Conservation (phyloP, 345 rosid genomes). For the Bruguiera parviflora region DNA sequence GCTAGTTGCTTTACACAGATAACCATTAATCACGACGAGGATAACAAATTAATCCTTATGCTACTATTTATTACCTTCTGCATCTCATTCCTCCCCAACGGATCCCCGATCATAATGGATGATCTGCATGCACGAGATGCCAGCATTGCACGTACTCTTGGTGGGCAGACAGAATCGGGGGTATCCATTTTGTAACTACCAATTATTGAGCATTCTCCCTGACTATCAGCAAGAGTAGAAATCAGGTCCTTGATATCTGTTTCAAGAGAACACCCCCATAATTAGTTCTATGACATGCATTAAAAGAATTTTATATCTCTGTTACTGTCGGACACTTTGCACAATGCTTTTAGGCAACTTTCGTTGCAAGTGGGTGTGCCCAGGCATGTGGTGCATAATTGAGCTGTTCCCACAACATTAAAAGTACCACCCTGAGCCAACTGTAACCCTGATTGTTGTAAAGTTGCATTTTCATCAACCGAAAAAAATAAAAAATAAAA, state of each 20-base stretch:
- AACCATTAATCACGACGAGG: neutral
- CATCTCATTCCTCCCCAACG: slow-evolving; percentile 85
- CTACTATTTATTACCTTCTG: slow-evolving; percentile 49
- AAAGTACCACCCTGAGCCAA: neutral
- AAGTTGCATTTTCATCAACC: neutral
- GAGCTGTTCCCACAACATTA: too few species aligned
- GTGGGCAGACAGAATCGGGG: slow-evolving; percentile 72
- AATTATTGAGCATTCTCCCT: slow-evolving; percentile 75
- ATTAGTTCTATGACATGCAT: too few species aligned
- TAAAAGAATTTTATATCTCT: neutral
- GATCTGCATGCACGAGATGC: slow-evolving; percentile 94
- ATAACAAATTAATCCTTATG: neutral
- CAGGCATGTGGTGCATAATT: too few species aligned
- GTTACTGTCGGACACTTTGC: neutral
- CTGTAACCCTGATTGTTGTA: neutral
- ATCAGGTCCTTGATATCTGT: slow-evolving; percentile 91
- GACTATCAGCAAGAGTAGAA: slow-evolving; percentile 69
- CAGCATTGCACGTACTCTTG: slow-evolving; percentile 87
- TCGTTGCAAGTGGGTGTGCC: too few species aligned
- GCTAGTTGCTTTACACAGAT: neutral
- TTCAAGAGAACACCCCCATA: neutral
- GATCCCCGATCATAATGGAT: slow-evolving; percentile 83
- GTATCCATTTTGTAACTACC: slow-evolving; percentile 76
- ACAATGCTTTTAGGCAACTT: too few species aligned
- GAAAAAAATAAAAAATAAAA: neutral